These are phyloP conservation scores for Oryza coarctata DNA, from an alignment of 176 grass and related monocot genomes.

Conservation along the genomic window DNA sequence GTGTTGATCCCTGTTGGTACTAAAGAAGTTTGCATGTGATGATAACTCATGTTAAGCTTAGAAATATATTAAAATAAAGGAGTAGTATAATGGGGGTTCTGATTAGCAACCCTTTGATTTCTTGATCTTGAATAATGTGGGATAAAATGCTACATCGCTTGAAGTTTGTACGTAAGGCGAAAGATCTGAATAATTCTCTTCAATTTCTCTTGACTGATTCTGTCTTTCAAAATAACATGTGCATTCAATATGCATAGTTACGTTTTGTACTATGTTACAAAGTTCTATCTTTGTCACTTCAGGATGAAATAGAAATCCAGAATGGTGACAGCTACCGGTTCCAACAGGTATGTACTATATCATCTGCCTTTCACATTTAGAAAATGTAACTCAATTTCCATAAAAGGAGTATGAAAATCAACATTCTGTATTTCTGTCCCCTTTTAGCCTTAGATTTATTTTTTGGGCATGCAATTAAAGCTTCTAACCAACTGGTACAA, in stretches of 20 bases:
- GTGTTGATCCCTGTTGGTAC: not conserved
- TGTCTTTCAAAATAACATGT: not conserved
- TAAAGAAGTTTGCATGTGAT: not conserved
- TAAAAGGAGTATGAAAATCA: not conserved
- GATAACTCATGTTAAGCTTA: not conserved
- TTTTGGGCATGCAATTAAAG: not conserved
- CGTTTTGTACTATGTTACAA: conserved; percentile 18
- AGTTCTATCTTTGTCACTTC: conserved; percentile 33
- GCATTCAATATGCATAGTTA: not conserved
- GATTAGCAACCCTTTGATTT: not conserved
- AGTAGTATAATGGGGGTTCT: not conserved
- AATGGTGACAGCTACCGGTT: conserved; percentile 72
- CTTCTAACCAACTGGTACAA: not conserved
- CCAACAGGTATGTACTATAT: conserved; percentile 60
- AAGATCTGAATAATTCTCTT: not conserved
- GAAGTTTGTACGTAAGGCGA: not conserved
- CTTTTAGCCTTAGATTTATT: not conserved
- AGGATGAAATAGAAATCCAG: conserved; percentile 97
- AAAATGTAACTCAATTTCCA: not conserved
- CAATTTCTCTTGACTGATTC: not conserved
- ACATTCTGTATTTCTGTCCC: conserved; percentile 8
- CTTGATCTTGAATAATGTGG: not conserved
- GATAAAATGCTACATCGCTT: conserved; percentile 16
- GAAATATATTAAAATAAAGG: not conserved
- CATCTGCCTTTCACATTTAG: conserved; percentile 22